These are phyloP conservation scores for Talaromyces trachyspermus DNA, from an alignment of 495 filamentous ascomycete genomes.

Conservation along the genomic window DNA sequence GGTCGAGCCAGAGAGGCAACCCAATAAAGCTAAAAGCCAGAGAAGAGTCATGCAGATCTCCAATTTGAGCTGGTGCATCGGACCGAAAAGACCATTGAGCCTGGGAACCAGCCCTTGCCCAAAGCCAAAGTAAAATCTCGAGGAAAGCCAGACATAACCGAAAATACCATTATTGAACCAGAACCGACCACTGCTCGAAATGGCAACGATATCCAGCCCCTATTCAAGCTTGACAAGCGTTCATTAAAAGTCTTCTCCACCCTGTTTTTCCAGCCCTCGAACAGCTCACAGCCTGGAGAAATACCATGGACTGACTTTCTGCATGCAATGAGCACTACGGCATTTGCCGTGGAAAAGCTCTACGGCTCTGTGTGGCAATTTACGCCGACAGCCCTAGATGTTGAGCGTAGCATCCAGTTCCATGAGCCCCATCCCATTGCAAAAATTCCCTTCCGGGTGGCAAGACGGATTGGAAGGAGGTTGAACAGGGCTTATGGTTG, in stretches of 20 bases:
- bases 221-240: constrained; percentile 34
- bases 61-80: constrained; percentile 16
- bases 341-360: constrained; percentile 41
- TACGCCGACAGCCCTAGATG: constrained; percentile 25
- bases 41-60: constrained; percentile 13
- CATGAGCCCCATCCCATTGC: constrained; percentile 44
- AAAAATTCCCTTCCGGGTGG: constrained; percentile 37
- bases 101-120: not conserved
- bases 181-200: not conserved
- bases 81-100: constrained; percentile 11
- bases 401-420: constrained; percentile 41
- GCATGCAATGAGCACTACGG: constrained; percentile 38
- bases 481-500: constrained; percentile 40
- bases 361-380: constrained; percentile 50
- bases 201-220: constrained; percentile 14
- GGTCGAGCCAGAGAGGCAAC: constrained; percentile 27
- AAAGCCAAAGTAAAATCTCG: constrained; percentile 37
- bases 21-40: not conserved
- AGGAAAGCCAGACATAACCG: constrained; percentile 13
- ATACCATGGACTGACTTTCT: constrained; percentile 45
- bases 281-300: constrained; percentile 28
- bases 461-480: constrained; percentile 32
- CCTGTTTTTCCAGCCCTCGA: constrained; percentile 31
- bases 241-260: constrained; percentile 39
- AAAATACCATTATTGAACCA: not conserved